phyloP scores from a whole-genome alignment of 2,329 filamentous ascomycete genomes.

The Pseudogymnoascus sp. region DNA sequence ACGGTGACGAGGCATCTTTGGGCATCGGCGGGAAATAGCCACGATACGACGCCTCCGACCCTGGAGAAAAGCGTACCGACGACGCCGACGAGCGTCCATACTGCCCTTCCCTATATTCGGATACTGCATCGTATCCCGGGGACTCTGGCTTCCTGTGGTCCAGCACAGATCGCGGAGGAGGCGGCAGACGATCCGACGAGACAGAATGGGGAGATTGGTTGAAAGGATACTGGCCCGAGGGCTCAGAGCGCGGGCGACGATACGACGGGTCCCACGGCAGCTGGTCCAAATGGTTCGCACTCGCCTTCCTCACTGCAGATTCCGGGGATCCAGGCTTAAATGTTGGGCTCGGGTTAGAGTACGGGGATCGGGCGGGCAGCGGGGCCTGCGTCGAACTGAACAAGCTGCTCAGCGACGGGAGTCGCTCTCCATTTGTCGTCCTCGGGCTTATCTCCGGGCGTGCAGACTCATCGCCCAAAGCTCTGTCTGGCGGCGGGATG shows the following conservation, averaged over 20 bases:
- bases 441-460: background rate
- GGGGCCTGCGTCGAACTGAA: constrained; percentile 19
- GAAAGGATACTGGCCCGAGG: constrained; percentile 14
- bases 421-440: constrained; percentile 20
- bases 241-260: constrained; percentile 18
- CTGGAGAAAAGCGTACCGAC: constrained; percentile 23
- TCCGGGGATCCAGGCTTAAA: constrained; percentile 22
- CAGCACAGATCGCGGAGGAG: constrained; percentile 17
- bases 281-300: constrained; percentile 21
- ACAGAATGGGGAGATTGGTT: background rate
- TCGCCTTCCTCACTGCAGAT: constrained; percentile 20
- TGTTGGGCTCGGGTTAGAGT: constrained; percentile 25
- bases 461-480: background rate
- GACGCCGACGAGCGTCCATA: constrained; percentile 17
- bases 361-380: constrained; percentile 21
- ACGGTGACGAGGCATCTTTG: constrained; percentile 25
- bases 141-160: constrained; percentile 20
- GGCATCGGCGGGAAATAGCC: constrained; percentile 19
- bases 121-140: constrained; percentile 20
- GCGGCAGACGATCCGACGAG: constrained; percentile 17
- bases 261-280: constrained; percentile 18
- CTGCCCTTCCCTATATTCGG: constrained; percentile 15
- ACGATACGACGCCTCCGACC: constrained; percentile 16
- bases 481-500: background rate
- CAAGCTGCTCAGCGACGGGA: constrained; percentile 27